These are phyloP conservation scores for Marasmius fiardii DNA, from an alignment of 1,284 basidiomycete genomes.

Conservation along the genomic window DNA sequence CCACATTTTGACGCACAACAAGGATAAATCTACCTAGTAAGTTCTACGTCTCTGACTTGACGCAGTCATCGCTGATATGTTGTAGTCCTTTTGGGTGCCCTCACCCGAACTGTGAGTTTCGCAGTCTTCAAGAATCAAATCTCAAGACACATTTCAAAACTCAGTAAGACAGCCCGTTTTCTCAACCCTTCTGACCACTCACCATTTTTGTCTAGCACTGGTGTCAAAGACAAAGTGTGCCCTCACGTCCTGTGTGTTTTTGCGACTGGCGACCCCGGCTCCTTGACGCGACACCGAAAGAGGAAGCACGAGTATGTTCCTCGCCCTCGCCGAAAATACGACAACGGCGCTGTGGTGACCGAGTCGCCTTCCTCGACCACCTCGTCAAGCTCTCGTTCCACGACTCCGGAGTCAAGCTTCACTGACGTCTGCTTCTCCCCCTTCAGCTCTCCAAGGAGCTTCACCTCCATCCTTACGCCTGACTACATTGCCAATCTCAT, in stretches of 20 bases:
- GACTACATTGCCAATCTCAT: not conserved
- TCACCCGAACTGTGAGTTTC: not conserved
- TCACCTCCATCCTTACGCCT: not conserved
- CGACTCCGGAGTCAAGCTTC: not conserved
- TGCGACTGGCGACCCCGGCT: conserved; percentile 6
- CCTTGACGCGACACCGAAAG: conserved; percentile 9
- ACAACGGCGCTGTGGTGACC: not conserved
- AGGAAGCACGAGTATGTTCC: conserved; percentile 9
- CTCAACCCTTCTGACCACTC: not conserved
- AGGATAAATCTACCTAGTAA: not conserved
- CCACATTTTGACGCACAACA: not conserved
- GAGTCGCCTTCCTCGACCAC: not conserved
- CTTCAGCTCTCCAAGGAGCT: not conserved
- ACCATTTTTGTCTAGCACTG: not conserved
- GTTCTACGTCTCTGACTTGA: not conserved
- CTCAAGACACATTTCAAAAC: not conserved
- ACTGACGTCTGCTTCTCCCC: not conserved
- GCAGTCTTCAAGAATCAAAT: not conserved
- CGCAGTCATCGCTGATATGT: not conserved
- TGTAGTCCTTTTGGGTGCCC: not conserved
- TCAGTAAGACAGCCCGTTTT: not conserved
- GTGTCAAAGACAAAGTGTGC: not conserved
- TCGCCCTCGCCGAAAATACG: not conserved
- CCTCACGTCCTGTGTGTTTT: conserved; percentile 5
- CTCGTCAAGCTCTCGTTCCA: not conserved